Conservation (phyloP, 345 rosid species). For the Lumnitzera littorea region DNA sequence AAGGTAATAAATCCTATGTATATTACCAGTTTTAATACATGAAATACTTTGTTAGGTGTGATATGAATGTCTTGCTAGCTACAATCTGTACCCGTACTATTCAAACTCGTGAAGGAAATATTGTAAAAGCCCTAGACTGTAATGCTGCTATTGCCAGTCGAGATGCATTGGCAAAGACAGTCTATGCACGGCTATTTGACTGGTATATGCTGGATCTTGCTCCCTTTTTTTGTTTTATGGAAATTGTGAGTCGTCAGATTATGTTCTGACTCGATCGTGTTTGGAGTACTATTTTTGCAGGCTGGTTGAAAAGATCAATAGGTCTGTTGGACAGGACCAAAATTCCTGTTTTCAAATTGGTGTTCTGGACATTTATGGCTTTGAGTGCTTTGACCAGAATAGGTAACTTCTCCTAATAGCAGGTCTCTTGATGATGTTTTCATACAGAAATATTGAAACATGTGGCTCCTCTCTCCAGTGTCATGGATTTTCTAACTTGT, state of each 20-base stretch:
- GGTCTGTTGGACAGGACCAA: constrained; percentile 86
- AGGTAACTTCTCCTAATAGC: constrained; percentile 35
- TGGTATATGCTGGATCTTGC: constrained; percentile 42
- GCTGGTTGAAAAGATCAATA: constrained; percentile 92
- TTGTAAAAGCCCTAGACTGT: constrained; percentile 83
- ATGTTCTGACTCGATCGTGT: constrained; percentile 1
- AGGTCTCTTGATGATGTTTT: constrained; percentile 5
- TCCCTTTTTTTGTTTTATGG: constrained; percentile 2
- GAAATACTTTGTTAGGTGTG: constrained; percentile 51
- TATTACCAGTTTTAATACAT: neutral
- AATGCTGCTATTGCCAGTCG: constrained; percentile 92
- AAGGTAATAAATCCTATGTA: no score
- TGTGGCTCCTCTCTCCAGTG: no score
- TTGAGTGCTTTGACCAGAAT: constrained; percentile 86
- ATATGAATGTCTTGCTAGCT: constrained; percentile 65
- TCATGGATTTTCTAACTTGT: no score
- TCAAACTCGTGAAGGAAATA: constrained; percentile 93
- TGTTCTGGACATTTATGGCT: constrained; percentile 95
- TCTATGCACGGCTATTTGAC: constrained; percentile 89
- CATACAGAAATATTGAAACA: neutral
- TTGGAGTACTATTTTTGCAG: constrained; percentile 29
- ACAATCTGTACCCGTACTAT: constrained; percentile 83
- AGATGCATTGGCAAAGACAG: constrained; percentile 93
- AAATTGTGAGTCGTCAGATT: constrained; percentile 2
- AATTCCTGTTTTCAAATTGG: constrained; percentile 73